A percentile compares a stretch with the other conserved stretches of the same genome.
Evolutionary conservation across 2,329 filamentous ascomycete species (phyloP).

Genomic region (Pestalotiopsis sp.): DNA sequence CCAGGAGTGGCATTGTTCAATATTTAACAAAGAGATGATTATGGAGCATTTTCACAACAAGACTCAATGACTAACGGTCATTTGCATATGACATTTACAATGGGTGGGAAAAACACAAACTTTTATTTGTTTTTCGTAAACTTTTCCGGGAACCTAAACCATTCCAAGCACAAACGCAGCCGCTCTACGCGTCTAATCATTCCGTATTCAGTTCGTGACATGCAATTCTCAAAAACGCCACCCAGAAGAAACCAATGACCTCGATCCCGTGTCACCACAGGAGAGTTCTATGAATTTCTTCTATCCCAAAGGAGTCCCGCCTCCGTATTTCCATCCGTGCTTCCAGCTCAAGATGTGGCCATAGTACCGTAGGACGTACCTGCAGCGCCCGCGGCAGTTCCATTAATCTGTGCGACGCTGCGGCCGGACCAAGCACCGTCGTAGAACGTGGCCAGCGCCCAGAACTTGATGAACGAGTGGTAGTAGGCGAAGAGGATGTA

Average conservation of each 20-base stretch:
- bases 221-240: background rate
- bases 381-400: background rate
- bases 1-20: too few relatives aligned
- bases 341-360: background rate
- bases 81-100: background rate
- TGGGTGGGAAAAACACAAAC: background rate
- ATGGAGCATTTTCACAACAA: background rate
- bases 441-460: constrained; percentile 55
- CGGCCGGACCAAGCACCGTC: constrained; percentile 45
- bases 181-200: background rate
- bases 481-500: constrained; percentile 59
- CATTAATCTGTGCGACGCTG: constrained; percentile 19
- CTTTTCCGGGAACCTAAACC: background rate
- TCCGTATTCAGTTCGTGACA: background rate
- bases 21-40: too few relatives aligned
- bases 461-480: constrained; percentile 61
- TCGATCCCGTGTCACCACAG: background rate
- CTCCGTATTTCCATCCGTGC: background rate
- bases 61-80: background rate
- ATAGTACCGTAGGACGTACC: background rate
- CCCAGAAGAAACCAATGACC: background rate
- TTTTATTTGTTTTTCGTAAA: background rate
- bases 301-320: background rate
- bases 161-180: background rate
- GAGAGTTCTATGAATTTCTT: background rate